A percentile compares a stretch with the other conserved stretches of the same genome.
phyloP scores from a whole-genome alignment of 179 eudicot species.

The Dionaea muscipula region DNA sequence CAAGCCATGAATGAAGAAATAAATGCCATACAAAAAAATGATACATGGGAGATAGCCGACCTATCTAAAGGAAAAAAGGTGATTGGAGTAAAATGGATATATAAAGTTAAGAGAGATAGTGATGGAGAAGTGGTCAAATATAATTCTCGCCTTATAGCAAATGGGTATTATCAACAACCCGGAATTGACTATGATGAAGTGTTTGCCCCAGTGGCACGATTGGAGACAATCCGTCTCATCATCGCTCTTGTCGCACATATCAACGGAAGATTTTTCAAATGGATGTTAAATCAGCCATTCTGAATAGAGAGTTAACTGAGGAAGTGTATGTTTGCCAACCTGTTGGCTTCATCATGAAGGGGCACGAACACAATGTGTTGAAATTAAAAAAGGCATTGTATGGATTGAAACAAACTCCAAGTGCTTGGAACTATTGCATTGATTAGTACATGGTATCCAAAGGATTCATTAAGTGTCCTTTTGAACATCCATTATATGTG shows the following conservation, averaged over 20 bases:
- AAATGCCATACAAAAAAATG: neutral
- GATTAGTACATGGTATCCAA: neutral
- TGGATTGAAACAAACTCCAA: slow-evolving; percentile 4
- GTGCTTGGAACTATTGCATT: neutral
- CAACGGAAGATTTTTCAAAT: neutral
- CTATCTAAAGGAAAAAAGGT: neutral
- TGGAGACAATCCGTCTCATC: neutral
- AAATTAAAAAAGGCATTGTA: slow-evolving; percentile 1
- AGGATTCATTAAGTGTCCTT: neutral
- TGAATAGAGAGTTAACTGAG: neutral
- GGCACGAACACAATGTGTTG: neutral
- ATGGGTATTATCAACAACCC: neutral
- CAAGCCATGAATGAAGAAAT: neutral
- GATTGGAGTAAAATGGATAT: neutral
- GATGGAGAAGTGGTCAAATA: neutral
- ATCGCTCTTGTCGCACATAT: neutral
- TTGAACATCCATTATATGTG: neutral
- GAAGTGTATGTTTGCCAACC: neutral
- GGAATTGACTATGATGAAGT: neutral
- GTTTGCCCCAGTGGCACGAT: no score
- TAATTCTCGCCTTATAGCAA: neutral
- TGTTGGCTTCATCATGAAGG: neutral
- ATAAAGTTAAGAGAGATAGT: neutral
- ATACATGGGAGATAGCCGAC: neutral
- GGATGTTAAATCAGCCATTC: no score